phyloP scores from a whole-genome alignment of 768 basidiomycete species.

The Lentinula sp. region DNA sequence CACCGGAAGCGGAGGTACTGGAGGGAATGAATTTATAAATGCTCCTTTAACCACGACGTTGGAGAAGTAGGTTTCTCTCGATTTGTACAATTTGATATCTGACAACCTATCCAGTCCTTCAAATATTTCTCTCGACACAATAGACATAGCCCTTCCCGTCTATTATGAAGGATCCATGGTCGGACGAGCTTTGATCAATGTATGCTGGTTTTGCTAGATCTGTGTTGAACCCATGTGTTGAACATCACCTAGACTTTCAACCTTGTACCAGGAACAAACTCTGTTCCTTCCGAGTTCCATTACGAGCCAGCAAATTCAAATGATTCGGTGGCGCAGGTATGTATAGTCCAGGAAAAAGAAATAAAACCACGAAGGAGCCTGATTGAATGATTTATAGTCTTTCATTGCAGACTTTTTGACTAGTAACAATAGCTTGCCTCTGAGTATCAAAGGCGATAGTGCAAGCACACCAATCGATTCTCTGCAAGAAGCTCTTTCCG shows the following conservation, averaged over 20 bases:
- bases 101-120: conserved; percentile 32
- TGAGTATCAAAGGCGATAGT: conserved; percentile 56
- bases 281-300: conserved; percentile 53
- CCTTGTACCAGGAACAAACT: conserved; percentile 53
- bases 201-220: conserved; percentile 21
- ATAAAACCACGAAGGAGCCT: background rate
- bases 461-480: conserved; percentile 59
- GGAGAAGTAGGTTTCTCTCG: conserved; percentile 29
- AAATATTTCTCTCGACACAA: conserved; percentile 57
- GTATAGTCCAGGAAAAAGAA: conserved; percentile 6
- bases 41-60: conserved; percentile 52
- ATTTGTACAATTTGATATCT: background rate
- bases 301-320: conserved; percentile 62
- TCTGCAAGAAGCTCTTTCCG: conserved; percentile 47
- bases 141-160: conserved; percentile 52
- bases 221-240: background rate
- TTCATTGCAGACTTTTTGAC: conserved; percentile 61
- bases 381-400: conserved; percentile 20
- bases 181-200: conserved; percentile 54
- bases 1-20: conserved; percentile 57
- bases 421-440: conserved; percentile 35
- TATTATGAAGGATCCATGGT: conserved; percentile 49
- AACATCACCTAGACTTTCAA: conserved; percentile 37
- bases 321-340: conserved; percentile 54
- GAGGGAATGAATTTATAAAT: conserved; percentile 53